A percentile compares a stretch with the other conserved stretches of the same genome.
Evolutionary conservation across 441 rosid genomes (phyloP).

Genomic region (Brassica hybrid): DNA sequence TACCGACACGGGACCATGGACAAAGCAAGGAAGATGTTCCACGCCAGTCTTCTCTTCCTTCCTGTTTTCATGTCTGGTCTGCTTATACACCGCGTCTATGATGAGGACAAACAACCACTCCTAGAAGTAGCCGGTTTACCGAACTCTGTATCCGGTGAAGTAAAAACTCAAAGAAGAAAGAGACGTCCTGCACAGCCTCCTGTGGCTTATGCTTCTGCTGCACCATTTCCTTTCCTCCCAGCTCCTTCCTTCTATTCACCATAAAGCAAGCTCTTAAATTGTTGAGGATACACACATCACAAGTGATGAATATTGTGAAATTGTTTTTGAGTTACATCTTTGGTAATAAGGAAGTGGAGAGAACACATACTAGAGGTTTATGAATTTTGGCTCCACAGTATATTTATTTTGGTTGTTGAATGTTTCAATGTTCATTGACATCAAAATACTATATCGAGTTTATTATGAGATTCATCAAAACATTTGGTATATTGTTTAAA

Average conservation of each 20-base stretch:
- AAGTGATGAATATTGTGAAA: slow-evolving; percentile 3
- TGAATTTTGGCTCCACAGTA: slow-evolving; percentile 4
- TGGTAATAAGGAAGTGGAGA: slow-evolving; percentile 39
- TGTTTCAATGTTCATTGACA: too few relatives aligned
- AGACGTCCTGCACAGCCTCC: slow-evolving; percentile 56
- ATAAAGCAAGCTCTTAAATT: slow-evolving; percentile 30
- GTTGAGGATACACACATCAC: neutral
- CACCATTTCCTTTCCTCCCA: slow-evolving; percentile 96
- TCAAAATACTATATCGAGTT: too few relatives aligned
- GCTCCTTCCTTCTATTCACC: slow-evolving; percentile 65
- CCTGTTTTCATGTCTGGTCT: slow-evolving; percentile 92
- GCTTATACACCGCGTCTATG: slow-evolving; percentile 61
- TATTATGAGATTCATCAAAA: too few relatives aligned
- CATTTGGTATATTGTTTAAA: too few relatives aligned
- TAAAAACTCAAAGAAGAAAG: slow-evolving; percentile 34
- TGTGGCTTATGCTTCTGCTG: slow-evolving; percentile 82
- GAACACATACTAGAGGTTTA: neutral
- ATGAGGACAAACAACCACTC: slow-evolving; percentile 43
- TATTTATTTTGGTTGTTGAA: neutral
- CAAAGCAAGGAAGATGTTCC: slow-evolving; percentile 86
- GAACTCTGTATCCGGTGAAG: slow-evolving; percentile 33
- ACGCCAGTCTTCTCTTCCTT: slow-evolving; percentile 89
- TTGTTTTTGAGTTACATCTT: slow-evolving; percentile 11
- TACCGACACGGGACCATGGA: slow-evolving; percentile 66
- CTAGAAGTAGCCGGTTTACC: slow-evolving; percentile 33